Base-by-base conservation (phyloP, 2,329 filamentous ascomycete species). In the Aspergillus uvarum region DNA sequence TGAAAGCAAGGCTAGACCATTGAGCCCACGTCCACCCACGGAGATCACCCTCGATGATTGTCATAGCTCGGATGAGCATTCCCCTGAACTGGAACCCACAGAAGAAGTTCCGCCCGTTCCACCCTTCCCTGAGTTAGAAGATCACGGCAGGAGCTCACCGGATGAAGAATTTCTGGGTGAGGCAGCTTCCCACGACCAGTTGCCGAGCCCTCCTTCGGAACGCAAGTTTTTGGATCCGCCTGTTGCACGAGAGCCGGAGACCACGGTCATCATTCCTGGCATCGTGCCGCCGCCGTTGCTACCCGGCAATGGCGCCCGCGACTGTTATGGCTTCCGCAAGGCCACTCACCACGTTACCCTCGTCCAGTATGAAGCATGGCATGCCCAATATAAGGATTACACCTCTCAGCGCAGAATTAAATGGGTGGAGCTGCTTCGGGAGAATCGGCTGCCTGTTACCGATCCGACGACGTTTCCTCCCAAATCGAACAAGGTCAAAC, bases 261-360 rank as follows among this genome's bases (percentile, higher is more conserved):
- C 69, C 8, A 74, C 67, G 47, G 62, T 75, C 16, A 60, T 72
- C 12, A 65, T 78, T 38, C 71, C 75, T 5, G 74, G 73, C n/a
- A 64, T 67, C 10, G 74, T 77, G 10, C 77, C 77, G n/a, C 77
- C 77, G 5, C 70, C 71, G 2, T 65, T 78, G 26, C 59, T 69
- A 31, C 60, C 67, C 22, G 70, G 67, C 21, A 75, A 65, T 12
- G 69, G 70, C 12, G 66, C 78, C 38, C 87, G 92, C 56, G 93
- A 97, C 74, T 85, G 91, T 16, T 96, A 97, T 70, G 94, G 94
- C 3, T 98, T 98, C 79, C 91, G 92, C 66, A 98, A 97, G 74
- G 85, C 86, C 42, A 94, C 88, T 47, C 88, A 93, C 65, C 88
- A 96, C 70, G 83, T 96, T 63, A 89, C 85, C 1, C 78, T 88